Percentiles rank a stretch among this genome's conserved stretches.
These are phyloP conservation scores for Protomyces inouyei DNA, from an alignment of 1,139 yeast genomes.

Conservation along the genomic window DNA sequence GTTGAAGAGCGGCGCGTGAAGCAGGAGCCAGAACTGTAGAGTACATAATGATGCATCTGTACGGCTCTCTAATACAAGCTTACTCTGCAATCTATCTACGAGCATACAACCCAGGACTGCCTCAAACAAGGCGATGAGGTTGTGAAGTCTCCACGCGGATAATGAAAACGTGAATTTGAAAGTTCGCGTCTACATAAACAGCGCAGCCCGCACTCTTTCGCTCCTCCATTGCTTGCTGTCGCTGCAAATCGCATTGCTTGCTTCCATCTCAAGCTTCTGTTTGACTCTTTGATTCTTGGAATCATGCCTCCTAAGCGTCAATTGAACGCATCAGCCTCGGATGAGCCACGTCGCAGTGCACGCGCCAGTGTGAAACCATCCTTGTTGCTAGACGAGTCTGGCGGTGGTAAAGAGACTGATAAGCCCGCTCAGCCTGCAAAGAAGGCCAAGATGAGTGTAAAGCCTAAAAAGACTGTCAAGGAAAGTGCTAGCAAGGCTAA, in stretches of 20 bases:
- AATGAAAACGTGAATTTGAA: no score
- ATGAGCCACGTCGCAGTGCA: slow-evolving; percentile 10
- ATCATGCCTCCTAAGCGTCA: slow-evolving; percentile 5
- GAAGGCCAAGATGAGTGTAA: background rate
- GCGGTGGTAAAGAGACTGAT: background rate
- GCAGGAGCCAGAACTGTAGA: background rate
- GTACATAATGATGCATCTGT: no score
- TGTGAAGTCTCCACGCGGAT: no score
- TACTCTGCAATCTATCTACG: no score
- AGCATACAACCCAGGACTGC: no score
- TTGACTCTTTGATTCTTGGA: background rate
- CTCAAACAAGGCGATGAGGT: no score
- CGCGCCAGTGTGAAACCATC: slow-evolving; percentile 1
- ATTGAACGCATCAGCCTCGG: slow-evolving; percentile 2
- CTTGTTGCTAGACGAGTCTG: background rate
- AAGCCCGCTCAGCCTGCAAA: background rate
- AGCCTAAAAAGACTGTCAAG: background rate
- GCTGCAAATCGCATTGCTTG: background rate
- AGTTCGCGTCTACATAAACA: no score
- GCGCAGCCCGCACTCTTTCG: no score
- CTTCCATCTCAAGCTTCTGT: background rate
- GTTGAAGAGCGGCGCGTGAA: slow-evolving; percentile 16
- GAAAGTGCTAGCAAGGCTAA: background rate
- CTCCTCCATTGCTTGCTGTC: no score
- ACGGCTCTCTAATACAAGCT: no score